Conservation (phyloP, 148 eudicot genomes). For the Amaranthus hypochondriacus region DNA sequence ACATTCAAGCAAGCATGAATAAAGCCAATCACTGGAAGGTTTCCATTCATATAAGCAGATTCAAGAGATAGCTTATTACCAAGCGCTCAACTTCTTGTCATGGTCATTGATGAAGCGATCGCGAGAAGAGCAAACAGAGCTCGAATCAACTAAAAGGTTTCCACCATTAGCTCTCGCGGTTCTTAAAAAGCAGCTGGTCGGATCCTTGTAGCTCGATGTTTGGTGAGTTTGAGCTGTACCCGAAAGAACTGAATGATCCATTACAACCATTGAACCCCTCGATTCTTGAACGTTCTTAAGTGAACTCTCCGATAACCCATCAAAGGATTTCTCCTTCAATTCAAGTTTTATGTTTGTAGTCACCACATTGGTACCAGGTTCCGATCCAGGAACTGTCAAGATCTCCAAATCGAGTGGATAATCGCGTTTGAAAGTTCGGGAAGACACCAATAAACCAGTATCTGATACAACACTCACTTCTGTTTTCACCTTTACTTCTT, state of each 20-base stretch:
- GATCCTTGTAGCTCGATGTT: conserved; percentile 30
- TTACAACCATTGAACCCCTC: conserved; percentile 61
- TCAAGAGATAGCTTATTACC: conserved; percentile 1
- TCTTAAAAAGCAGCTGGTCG: conserved; percentile 45
- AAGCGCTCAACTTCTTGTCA: neutral
- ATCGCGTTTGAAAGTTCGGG: conserved; percentile 22
- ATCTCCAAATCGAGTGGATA: conserved; percentile 48
- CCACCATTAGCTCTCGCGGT: conserved; percentile 44
- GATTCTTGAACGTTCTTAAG: conserved; percentile 46
- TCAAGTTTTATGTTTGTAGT: conserved; percentile 43
- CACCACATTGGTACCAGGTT: conserved; percentile 37
- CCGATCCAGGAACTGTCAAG: conserved; percentile 33
- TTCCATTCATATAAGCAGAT: neutral
- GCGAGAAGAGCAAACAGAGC: conserved; percentile 20
- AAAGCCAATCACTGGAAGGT: neutral
- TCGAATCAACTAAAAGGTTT: conserved; percentile 29
- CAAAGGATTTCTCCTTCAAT: conserved; percentile 31
- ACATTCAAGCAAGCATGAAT: neutral
- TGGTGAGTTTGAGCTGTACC: conserved; percentile 60
- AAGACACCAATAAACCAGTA: conserved; percentile 26
- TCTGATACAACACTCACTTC: conserved; percentile 34
- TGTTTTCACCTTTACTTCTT: conserved; percentile 38
- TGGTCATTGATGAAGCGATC: conserved; percentile 2
- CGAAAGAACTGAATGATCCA: conserved; percentile 54
- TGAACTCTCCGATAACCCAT: conserved; percentile 23